Base-by-base conservation (phyloP, 2,329 filamentous ascomycete species). In the Alternaria hordeiaustralica region DNA sequence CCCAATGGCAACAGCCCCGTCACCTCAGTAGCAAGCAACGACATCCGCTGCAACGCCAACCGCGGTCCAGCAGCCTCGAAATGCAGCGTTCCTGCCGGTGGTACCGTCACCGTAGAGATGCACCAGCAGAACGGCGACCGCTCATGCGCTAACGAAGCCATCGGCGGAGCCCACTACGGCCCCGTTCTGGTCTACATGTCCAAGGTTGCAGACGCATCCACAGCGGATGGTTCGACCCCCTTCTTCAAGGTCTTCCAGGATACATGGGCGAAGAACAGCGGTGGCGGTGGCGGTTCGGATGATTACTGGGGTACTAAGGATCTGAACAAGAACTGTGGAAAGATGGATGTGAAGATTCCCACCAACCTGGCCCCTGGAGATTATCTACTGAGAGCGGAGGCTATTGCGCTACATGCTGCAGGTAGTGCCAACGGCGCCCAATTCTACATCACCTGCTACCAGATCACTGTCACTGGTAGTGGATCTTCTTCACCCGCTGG, bases 191-290 rank as follows among this genome's bases (percentile, higher is more conserved):
- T 63, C 6, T 87, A 85, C 77, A 65, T 81, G 65, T 81, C 80
- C 61, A 76, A 75, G 58, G 81, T 79, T 30, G 84, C 84, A 71
- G 76, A 79, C 15, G 75, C 80, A 15, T 85, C 84, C 70, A 83
- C 84, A 65, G 86, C 86, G 26, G 83, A 84, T 64, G 81, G 83
- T 46, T 81, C 82, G 56, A 78, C 82, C 18, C 76, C 78, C 55
- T 88, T 86, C 84, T 88, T 88, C 83, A 88, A 88, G 82, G 66
- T 88, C 67, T 85, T 87, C 71, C 79, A 88, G 77, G 83, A 83
- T 72, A 82, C 83, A 3, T 83, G 83, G 75, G 86, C 82, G 30
- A 78, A 85, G 66, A 82, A 78, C 43, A 80, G 82, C 4, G 74
- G 79, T 41, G 78, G 79, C 5, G 65, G 68, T 3, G 51, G 64